phyloP scores from a whole-genome alignment of 306 rosid species.

The Castanea crenata region DNA sequence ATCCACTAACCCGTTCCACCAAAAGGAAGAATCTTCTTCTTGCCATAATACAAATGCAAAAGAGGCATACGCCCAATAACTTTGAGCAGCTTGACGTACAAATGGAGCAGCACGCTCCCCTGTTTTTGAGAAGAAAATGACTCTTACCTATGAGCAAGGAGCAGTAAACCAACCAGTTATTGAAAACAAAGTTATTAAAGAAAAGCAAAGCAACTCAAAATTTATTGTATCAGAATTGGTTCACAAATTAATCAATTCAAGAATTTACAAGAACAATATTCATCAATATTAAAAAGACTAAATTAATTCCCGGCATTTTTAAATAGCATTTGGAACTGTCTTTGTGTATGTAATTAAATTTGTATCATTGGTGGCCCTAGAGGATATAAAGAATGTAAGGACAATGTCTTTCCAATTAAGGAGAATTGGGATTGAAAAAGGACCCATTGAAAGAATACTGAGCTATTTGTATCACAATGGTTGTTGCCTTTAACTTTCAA shows the following conservation, averaged over 20 bases:
- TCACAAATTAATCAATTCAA: neutral
- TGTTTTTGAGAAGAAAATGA: conserved; percentile 60
- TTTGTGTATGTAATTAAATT: neutral
- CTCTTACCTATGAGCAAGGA: conserved; percentile 66
- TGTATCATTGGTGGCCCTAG: neutral
- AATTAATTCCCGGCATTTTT: neutral
- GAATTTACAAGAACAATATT: neutral
- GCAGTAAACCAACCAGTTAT: conserved; percentile 18
- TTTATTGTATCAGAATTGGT: neutral
- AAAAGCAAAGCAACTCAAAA: conserved; percentile 5
- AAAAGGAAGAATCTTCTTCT: conserved; percentile 81
- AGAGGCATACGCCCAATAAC: conserved; percentile 70
- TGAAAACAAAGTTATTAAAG: conserved; percentile 15
- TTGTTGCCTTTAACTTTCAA: neutral
- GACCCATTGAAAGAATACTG: neutral
- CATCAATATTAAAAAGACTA: neutral
- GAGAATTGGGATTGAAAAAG: neutral
- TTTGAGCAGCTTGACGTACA: conserved; percentile 70
- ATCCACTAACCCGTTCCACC: conserved; percentile 77
- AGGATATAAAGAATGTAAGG: neutral
- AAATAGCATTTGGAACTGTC: neutral
- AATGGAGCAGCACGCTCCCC: conserved; percentile 93
- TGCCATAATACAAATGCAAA: conserved; percentile 89
- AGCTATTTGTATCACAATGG: neutral
- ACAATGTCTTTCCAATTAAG: neutral